Conservation (phyloP, 306 rosid genomes). For the Hippophae gyantsensis region DNA sequence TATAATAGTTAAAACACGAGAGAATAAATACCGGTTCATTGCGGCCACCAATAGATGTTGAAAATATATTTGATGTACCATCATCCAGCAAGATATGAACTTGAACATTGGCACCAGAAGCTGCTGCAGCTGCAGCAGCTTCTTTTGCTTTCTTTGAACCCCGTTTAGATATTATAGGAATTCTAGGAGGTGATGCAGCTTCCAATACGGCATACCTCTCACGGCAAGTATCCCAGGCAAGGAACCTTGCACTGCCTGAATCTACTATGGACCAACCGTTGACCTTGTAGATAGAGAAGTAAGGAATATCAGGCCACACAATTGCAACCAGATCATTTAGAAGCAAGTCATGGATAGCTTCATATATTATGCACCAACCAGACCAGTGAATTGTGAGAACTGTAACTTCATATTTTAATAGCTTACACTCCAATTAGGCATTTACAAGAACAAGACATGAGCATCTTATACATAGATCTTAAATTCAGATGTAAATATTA, state of each 20-base stretch:
- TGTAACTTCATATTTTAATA: too few relatives aligned
- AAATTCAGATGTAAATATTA: too few relatives aligned
- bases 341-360: background rate
- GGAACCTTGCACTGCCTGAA: constrained; percentile 97
- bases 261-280: constrained; percentile 96
- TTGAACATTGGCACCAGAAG: constrained; percentile 94
- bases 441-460: too few relatives aligned
- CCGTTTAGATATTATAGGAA: constrained; percentile 70
- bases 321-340: constrained; percentile 34
- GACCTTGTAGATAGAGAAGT: constrained; percentile 88
- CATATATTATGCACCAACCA: too few relatives aligned
- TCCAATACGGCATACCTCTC: constrained; percentile 95
- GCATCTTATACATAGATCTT: too few relatives aligned
- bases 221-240: constrained; percentile 96
- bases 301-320: constrained; percentile 99
- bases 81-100: constrained; percentile 95
- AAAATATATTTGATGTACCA: constrained; percentile 91
- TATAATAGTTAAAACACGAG: background rate
- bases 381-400: too few relatives aligned
- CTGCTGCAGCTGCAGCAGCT: constrained; percentile 94
- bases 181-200: constrained; percentile 68
- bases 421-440: too few relatives aligned
- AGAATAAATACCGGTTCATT: constrained; percentile 64
- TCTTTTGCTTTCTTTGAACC: constrained; percentile 83
- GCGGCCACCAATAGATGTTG: constrained; percentile 88